phyloP scores from a whole-genome alignment of 1,139 yeast species.

The Schwanniomyces etchellsii region DNA sequence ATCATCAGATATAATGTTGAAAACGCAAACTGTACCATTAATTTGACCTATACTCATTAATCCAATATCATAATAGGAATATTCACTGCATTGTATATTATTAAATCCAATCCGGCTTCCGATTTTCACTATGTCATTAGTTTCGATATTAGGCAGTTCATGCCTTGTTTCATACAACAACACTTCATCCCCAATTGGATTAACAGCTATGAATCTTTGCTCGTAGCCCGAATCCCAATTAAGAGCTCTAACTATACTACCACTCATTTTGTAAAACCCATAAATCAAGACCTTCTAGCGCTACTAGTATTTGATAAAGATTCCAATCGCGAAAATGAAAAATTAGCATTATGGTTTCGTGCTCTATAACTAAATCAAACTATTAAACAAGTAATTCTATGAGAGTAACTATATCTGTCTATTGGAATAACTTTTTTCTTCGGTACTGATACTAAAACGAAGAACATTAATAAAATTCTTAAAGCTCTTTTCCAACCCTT shows the following conservation, averaged over 20 bases:
- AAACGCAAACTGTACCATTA: conserved; percentile 61
- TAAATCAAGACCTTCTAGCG: background rate
- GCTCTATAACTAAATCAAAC: background rate
- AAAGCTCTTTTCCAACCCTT: conserved; percentile 69
- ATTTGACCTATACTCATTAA: conserved; percentile 69
- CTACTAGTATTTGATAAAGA: background rate
- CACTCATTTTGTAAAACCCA: conserved; percentile 33
- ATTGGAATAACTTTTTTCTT: conserved; percentile 17
- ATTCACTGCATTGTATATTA: conserved; percentile 66
- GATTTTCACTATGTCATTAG: conserved; percentile 40
- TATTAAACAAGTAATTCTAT: background rate
- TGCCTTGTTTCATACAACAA: conserved; percentile 52
- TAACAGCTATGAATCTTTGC: conserved; percentile 58
- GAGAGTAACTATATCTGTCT: background rate
- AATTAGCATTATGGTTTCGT: background rate
- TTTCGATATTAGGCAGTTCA: conserved; percentile 28
- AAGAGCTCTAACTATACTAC: conserved; percentile 50
- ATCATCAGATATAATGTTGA: conserved; percentile 46
- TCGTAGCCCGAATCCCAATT: conserved; percentile 54
- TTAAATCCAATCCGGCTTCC: conserved; percentile 61
- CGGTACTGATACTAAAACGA: conserved; percentile 29
- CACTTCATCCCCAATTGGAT: conserved; percentile 67
- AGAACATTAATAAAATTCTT: conserved; percentile 49
- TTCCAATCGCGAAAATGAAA: background rate
- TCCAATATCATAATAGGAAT: conserved; percentile 53